Evolutionary conservation across 2,329 filamentous ascomycete genomes (phyloP).

Genomic region (Orbilia javanica): DNA sequence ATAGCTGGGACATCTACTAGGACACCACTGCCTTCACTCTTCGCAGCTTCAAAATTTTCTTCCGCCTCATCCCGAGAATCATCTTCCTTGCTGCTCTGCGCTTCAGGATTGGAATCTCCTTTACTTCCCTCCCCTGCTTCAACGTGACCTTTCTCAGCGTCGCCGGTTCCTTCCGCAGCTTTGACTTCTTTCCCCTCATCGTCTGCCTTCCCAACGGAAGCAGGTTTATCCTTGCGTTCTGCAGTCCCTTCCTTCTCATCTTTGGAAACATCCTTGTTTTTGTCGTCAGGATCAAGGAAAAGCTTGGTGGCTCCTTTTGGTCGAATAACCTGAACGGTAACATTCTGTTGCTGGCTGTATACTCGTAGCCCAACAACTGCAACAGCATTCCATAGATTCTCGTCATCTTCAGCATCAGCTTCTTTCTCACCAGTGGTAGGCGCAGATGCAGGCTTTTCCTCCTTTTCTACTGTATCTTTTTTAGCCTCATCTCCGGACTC

Average conservation of each 20-base stretch:
- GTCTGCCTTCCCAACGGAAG: slow-evolving; percentile 1
- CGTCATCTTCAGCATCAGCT: slow-evolving; percentile 71
- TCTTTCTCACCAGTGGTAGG: slow-evolving; percentile 63
- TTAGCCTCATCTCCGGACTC: slow-evolving; percentile 47
- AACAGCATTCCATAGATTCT: slow-evolving; percentile 74
- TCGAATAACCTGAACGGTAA: slow-evolving; percentile 58
- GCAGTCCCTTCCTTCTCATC: slow-evolving; percentile 4
- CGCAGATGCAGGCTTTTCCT: slow-evolving; percentile 55
- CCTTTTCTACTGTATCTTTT: slow-evolving; percentile 60
- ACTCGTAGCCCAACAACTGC: slow-evolving; percentile 74
- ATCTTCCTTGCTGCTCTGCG: slow-evolving; percentile 50
- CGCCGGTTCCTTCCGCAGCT: slow-evolving; percentile 13
- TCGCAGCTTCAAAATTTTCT: slow-evolving; percentile 33
- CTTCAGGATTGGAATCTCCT: slow-evolving; percentile 62
- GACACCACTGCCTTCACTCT: not conserved
- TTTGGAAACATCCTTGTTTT: slow-evolving; percentile 44
- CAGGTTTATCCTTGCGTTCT: not conserved
- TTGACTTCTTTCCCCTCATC: slow-evolving; percentile 30
- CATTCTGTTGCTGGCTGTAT: slow-evolving; percentile 65
- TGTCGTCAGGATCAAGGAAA: slow-evolving; percentile 41
- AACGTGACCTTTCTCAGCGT: not conserved
- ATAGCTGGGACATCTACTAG: not conserved
- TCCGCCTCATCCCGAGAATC: slow-evolving; percentile 59
- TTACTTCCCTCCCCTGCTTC: slow-evolving; percentile 63
- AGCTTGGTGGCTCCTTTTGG: slow-evolving; percentile 39